Base-by-base conservation (phyloP, 371 early-diverging fungal species). In the Circinella umbellata region DNA sequence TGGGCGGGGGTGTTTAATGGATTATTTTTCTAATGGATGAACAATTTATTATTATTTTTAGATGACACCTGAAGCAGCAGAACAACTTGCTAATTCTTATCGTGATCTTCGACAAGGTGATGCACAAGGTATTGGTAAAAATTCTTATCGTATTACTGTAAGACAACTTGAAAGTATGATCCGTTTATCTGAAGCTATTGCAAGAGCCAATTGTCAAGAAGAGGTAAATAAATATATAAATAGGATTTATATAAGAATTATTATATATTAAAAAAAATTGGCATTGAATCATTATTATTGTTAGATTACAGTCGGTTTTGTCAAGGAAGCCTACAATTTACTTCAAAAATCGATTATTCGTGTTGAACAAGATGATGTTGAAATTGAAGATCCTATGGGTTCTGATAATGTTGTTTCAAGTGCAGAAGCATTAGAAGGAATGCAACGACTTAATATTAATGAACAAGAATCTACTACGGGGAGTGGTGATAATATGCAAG, bases 91-190 rank as follows among this genome's bases (percentile, higher is more conserved):
- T 27, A 88, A 92, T 68, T 93, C 95, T 72, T 99, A 99, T 81
- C 85, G 94, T 60, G 91, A 93, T 64, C 86, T 99, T 67, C 86
- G 99, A 55, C 96, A 95, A 82, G 91, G 89, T 61, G 98, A 97
- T 73, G 89, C 91, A 8, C 90, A 92, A 38, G 95, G 90, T 73
- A 69, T 86, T 61, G 79, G 87, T 67, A 80, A 89, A 69, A 93
- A 93, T 69, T 92, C 97, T 4, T 95, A 97, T 76, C 94, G 99
- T 55, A 98, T 99, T 72, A 99, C 99, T 3, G 99, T 99, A 15
- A 92, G 99, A 69, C 99, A 99, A 80, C 86, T 99, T 37, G 99
- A 99, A 86, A 93, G 94, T 75, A 94, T 99, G 89, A 92, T 99
- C 48, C 95, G 99, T 69, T 88, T 99, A 42, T 92, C 95, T 20